Evolutionary conservation across 208 protist genomes (phyloP).

Genomic region (Porcisia hertigi): DNA sequence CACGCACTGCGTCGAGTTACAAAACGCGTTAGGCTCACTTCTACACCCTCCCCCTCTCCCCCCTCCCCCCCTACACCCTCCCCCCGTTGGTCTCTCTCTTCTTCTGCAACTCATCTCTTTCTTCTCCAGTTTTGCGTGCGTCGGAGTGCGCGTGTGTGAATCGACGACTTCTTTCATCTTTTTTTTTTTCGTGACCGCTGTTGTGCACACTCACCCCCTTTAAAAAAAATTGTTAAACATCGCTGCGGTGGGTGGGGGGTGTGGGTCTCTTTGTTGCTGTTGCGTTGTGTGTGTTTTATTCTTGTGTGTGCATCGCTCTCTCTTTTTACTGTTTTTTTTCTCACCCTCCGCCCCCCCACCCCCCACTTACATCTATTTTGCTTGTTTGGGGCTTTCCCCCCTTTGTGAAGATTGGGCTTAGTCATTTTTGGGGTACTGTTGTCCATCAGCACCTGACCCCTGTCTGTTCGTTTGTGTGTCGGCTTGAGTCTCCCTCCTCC

Average conservation of each 20-base stretch:
- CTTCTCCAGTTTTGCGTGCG: neutral
- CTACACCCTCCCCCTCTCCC: too few relatives aligned
- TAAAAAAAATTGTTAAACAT: too few relatives aligned
- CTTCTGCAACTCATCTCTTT: neutral
- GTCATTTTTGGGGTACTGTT: too few relatives aligned
- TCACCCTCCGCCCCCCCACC: neutral
- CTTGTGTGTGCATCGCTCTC: neutral
- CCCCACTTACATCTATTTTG: neutral
- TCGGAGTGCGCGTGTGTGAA: too few relatives aligned
- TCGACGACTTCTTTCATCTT: too few relatives aligned
- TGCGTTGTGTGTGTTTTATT: slow-evolving; percentile 2
- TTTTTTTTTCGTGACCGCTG: neutral
- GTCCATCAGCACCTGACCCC: too few relatives aligned
- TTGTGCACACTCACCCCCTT: neutral
- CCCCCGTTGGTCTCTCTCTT: neutral
- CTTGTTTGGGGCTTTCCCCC: too few relatives aligned
- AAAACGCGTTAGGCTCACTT: too few relatives aligned
- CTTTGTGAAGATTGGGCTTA: too few relatives aligned
- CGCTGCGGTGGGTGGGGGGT: too few relatives aligned
- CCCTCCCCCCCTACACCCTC: neutral
- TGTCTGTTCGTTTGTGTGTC: neutral
- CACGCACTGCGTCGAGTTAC: neutral
- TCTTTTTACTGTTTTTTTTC: neutral
- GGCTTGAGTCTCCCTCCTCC: neutral
- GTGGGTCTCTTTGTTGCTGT: too few relatives aligned